Base-by-base conservation (phyloP, 805 yeast genomes). In the Saturnispora gosingensis region DNA sequence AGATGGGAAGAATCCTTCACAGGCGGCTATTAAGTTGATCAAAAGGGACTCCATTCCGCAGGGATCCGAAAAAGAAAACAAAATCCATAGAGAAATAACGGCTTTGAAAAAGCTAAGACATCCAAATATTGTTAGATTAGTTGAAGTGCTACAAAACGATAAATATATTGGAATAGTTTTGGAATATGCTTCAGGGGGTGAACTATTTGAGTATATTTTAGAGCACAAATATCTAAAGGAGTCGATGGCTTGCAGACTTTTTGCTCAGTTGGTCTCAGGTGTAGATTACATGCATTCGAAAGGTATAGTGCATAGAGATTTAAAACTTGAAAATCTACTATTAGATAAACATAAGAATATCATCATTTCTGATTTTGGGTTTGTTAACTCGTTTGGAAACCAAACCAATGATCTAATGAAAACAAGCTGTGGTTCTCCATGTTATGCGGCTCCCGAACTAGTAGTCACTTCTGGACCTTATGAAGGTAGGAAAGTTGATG, bases 111-210 rank as follows among this genome's bases (percentile, higher is more conserved):
- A 84, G 58, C 72, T 89, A 53, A 82, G 85, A 48, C 99, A 93
- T 68, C 99, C 99, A 22, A 91, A 93, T 67, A 90, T 93, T 59
- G 95, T 93, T 47, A 78, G 83, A 55, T 72, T 93, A 50, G 97
- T 89, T 57, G 97, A 91, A 63, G 97, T 93, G 22, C 74, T 93
- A 66, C 95, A 90, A 66, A 85, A 88, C 63, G 97, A 95, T 47
- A 87, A 88, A 63, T 91, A 93, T 67, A 90, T 93, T 54, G 99
- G 99, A 22, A 93, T 93, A 25, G 98, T 93, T 2, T 74, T 93
- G 53, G 98, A 93, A 62, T 93, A 91, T 68, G 98, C 98, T 2
- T 85, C 95, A 2, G 98, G 98, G 13, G 99, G 99, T 50, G 99
- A 93, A 67, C 78, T 93, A 55, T 93, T 93, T 63, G 96, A 90